These are phyloP conservation scores for Chamaenerion angustifolium DNA, from an alignment of 345 rosid species.

Conservation along the genomic window DNA sequence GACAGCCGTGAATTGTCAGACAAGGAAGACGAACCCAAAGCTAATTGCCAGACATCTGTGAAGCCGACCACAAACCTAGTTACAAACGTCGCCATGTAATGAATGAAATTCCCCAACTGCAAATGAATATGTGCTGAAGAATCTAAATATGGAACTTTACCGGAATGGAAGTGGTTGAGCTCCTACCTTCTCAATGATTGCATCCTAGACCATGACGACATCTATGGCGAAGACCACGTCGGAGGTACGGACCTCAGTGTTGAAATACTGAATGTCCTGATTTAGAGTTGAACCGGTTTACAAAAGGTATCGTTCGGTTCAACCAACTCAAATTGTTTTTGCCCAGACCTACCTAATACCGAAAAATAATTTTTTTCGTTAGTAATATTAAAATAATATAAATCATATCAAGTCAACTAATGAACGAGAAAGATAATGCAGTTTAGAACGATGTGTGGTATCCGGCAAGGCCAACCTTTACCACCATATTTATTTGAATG, in stretches of 20 bases:
- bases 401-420: too few relatives aligned
- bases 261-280: slow-evolving; percentile 87
- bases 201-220: slow-evolving; percentile 94
- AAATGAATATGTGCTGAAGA: slow-evolving; percentile 1
- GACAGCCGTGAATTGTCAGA: too few relatives aligned
- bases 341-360: too few relatives aligned
- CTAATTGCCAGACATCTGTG: slow-evolving; percentile 98
- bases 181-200: slow-evolving; percentile 89
- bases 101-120: slow-evolving; percentile 96
- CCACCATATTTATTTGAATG: too few relatives aligned
- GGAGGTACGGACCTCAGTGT: slow-evolving; percentile 86
- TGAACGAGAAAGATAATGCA: too few relatives aligned
- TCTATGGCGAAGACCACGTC: slow-evolving; percentile 85
- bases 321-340: too few relatives aligned
- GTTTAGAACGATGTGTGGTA: too few relatives aligned
- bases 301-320: too few relatives aligned
- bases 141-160: neutral
- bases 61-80: slow-evolving; percentile 93
- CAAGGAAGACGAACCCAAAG: too few relatives aligned
- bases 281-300: slow-evolving; percentile 86
- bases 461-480: too few relatives aligned
- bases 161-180: neutral
- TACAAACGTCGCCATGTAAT: slow-evolving; percentile 86
- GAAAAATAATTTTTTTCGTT: too few relatives aligned
- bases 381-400: too few relatives aligned